phyloP scores from a whole-genome alignment of 495 filamentous ascomycete genomes.

The Thozetella sp. region DNA sequence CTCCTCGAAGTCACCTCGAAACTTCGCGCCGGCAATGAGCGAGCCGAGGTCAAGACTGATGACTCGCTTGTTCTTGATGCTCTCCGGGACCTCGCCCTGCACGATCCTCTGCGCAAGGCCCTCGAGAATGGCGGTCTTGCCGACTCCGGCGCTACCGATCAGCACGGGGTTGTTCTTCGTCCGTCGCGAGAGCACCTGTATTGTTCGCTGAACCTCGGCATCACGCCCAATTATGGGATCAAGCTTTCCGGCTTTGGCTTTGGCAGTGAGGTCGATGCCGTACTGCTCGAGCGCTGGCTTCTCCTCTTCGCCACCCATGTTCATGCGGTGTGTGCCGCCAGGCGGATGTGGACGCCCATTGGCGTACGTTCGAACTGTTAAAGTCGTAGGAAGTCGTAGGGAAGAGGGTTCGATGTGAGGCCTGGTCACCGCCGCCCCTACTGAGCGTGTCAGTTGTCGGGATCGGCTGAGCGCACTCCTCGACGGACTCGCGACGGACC shows the following conservation, averaged over 20 bases:
- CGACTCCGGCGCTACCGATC: constrained; percentile 89
- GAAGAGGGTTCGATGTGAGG: constrained; percentile 7
- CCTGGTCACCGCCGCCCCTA: constrained; percentile 14
- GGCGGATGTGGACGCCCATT: constrained; percentile 82
- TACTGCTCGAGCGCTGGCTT: constrained; percentile 88
- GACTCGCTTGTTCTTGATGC: constrained; percentile 92
- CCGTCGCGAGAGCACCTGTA: constrained; percentile 87
- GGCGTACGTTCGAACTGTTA: constrained; percentile 62
- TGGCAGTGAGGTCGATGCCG: constrained; percentile 86
- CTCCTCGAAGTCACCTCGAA: constrained; percentile 95
- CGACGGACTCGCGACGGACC: constrained; percentile 31
- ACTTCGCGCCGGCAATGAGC: constrained; percentile 94
- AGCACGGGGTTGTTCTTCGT: constrained; percentile 98
- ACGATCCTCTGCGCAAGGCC: constrained; percentile 91
- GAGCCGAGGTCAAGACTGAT: constrained; percentile 85
- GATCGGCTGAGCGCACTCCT: constrained; percentile 23
- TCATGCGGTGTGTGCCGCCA: constrained; percentile 91
- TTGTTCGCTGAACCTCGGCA: constrained; percentile 87
- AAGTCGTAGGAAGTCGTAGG: constrained; percentile 22
- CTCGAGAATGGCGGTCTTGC: constrained; percentile 94
- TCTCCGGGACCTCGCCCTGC: constrained; percentile 91
- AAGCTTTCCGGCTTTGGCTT: constrained; percentile 84
- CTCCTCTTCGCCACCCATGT: constrained; percentile 76
- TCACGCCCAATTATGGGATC: constrained; percentile 96
- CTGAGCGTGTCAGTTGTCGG: constrained; percentile 21